These are phyloP conservation scores for Fusarium sp. DNA, from an alignment of 2,329 filamentous ascomycete species.

Conservation along the genomic window DNA sequence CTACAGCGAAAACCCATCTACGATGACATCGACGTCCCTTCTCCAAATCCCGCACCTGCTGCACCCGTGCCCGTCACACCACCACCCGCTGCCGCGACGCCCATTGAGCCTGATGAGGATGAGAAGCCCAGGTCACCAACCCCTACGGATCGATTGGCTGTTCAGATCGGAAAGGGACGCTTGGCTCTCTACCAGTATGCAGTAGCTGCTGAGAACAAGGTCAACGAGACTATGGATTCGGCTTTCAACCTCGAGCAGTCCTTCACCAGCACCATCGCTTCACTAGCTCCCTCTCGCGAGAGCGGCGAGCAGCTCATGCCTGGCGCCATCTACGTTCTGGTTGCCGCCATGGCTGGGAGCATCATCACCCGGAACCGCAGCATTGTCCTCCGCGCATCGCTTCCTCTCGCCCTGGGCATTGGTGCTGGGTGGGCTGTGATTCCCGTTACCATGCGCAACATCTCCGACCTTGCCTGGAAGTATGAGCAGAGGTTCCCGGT, in stretches of 20 bases:
- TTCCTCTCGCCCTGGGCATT: constrained; percentile 83
- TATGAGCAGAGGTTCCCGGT: constrained; percentile 92
- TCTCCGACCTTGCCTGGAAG: constrained; percentile 86
- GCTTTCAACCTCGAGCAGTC: constrained; percentile 87
- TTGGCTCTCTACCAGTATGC: constrained; percentile 83
- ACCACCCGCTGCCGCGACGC: constrained; percentile 45
- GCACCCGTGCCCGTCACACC: constrained; percentile 31
- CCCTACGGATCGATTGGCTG: constrained; percentile 88
- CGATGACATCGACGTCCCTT: constrained; percentile 70
- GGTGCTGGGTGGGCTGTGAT: constrained; percentile 86
- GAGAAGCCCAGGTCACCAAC: constrained; percentile 67
- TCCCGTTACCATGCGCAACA: constrained; percentile 90
- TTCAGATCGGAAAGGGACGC: constrained; percentile 81
- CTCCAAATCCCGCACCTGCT: constrained; percentile 47
- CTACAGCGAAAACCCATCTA: constrained; percentile 78
- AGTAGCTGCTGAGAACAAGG: constrained; percentile 78
- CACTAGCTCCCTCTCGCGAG: constrained; percentile 85
- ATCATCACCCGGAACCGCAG: constrained; percentile 91
- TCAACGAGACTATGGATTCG: constrained; percentile 84
- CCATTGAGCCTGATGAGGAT: constrained; percentile 49
- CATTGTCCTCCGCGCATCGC: constrained; percentile 79
- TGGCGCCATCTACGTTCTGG: constrained; percentile 89
- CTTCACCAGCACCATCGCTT: constrained; percentile 89
- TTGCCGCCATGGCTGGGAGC: constrained; percentile 93
- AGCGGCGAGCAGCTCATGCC: constrained; percentile 91